A percentile compares a stretch with the other conserved stretches of the same genome.
phyloP scores from a whole-genome alignment of 805 yeast species.

The Ogataea minuta region DNA sequence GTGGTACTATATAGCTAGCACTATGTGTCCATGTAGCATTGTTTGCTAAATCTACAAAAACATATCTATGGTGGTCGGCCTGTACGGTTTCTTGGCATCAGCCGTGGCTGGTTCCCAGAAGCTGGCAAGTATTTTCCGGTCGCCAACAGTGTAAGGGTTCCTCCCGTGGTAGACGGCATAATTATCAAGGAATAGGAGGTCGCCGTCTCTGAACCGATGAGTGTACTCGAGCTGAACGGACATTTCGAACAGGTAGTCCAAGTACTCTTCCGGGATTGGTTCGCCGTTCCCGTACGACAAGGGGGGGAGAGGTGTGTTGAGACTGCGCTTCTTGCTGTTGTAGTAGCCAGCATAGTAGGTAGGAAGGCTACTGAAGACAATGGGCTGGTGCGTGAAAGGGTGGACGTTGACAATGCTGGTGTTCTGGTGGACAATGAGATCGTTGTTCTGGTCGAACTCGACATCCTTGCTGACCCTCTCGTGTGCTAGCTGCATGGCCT shows the following conservation, averaged over 20 bases:
- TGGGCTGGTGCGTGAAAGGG: constrained; percentile 15
- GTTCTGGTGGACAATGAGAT: constrained; percentile 15
- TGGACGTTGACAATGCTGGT: constrained; percentile 7
- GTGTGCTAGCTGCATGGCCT: constrained; percentile 8
- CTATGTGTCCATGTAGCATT: no score
- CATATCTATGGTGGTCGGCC: constrained; percentile 1
- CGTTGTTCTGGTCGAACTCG: constrained; percentile 13
- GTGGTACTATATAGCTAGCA: no score
- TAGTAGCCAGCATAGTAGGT: constrained; percentile 19
- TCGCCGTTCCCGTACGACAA: constrained; percentile 25
- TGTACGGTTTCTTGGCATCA: constrained; percentile 6
- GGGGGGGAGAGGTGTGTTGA: constrained; percentile 5
- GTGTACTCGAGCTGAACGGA: constrained; percentile 23
- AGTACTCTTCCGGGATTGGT: constrained; percentile 22
- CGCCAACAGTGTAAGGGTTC: constrained; percentile 22
- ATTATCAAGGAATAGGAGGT: constrained; percentile 24
- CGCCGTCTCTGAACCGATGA: constrained; percentile 25
- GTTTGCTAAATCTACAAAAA: no score
- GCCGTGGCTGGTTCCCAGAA: constrained; percentile 20
- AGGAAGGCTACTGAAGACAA: constrained; percentile 27
- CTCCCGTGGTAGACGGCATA: constrained; percentile 28
- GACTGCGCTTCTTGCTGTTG: constrained; percentile 7
- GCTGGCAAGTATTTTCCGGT: constrained; percentile 25
- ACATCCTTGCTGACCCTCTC: constrained; percentile 13
- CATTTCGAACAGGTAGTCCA: constrained; percentile 23